Evolutionary conservation across 345 rosid species (phyloP).

Genomic region (Gossypium turneri): DNA sequence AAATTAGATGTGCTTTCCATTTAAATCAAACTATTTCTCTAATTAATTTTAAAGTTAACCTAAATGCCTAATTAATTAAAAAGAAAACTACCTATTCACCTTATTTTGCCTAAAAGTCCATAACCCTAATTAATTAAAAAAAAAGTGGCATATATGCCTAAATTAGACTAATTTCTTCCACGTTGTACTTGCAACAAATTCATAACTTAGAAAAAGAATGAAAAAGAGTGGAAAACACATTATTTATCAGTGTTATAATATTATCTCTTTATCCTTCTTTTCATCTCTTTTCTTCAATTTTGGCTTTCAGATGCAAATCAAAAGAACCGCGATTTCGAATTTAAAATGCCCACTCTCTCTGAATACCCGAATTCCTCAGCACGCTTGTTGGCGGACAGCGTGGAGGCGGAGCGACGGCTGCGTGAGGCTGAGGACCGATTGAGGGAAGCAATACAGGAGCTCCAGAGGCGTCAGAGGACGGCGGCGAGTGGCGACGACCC

Average conservation of each 20-base stretch:
- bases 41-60: no score
- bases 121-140: no score
- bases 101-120: no score
- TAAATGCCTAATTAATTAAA: no score
- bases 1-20: no score
- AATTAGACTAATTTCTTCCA: no score
- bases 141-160: no score
- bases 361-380: conserved; percentile 26
- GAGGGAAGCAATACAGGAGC: conserved; percentile 86
- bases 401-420: conserved; percentile 61
- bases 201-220: not conserved
- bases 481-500: conserved; percentile 43
- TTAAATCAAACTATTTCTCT: no score
- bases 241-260: not conserved
- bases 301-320: not conserved
- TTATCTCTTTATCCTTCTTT: not conserved
- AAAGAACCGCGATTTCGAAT: not conserved
- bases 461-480: conserved; percentile 71
- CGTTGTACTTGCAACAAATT: no score
- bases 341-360: conserved; percentile 23
- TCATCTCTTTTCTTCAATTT: not conserved
- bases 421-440: conserved; percentile 95
- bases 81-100: no score
- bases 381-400: conserved; percentile 32
- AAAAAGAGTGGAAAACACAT: no score